A percentile compares a stretch with the other conserved stretches of the same genome.
phyloP scores from a whole-genome alignment of 179 eudicot species.

The Dionaea muscipula region DNA sequence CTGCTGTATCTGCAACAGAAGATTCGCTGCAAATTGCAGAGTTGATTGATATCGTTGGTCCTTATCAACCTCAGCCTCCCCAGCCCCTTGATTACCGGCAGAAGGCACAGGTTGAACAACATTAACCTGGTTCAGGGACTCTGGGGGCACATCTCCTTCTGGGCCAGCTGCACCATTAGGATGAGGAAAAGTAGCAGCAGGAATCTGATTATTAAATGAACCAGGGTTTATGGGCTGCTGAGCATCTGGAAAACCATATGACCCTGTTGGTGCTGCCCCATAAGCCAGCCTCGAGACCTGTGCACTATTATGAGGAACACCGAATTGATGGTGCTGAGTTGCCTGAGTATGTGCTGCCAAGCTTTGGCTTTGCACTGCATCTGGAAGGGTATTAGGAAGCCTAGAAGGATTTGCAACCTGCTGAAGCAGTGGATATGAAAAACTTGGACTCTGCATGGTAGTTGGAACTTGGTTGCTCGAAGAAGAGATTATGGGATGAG shows the following conservation, averaged over 20 bases:
- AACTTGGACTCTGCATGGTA: constrained; percentile 29
- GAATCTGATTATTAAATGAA: constrained; percentile 29
- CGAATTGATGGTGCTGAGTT: constrained; percentile 31
- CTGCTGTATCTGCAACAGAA: constrained; percentile 74
- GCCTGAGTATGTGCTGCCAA: constrained; percentile 26
- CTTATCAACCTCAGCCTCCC: constrained; percentile 64
- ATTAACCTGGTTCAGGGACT: constrained; percentile 31
- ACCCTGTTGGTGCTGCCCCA: constrained; percentile 26
- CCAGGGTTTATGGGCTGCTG: constrained; percentile 32
- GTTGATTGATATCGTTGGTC: constrained; percentile 84
- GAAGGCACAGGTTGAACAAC: constrained; percentile 28
- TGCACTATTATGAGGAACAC: constrained; percentile 25
- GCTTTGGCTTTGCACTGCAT: constrained; percentile 32
- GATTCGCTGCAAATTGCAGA: constrained; percentile 79
- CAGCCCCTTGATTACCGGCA: constrained; percentile 34
- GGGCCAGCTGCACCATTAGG: constrained; percentile 23
- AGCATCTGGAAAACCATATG: constrained; percentile 28
- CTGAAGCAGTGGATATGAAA: constrained; percentile 27
- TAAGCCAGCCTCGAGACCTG: constrained; percentile 31
- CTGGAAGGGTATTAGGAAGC: constrained; percentile 19
- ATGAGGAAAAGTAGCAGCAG: constrained; percentile 26
- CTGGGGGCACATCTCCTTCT: constrained; percentile 21
- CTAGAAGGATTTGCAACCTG: constrained; percentile 36
- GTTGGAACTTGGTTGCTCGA: constrained; percentile 12
- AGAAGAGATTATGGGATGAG: constrained; percentile 23